Evolutionary conservation across 345 rosid species (phyloP).

Genomic region (Rhizophora mangle): DNA sequence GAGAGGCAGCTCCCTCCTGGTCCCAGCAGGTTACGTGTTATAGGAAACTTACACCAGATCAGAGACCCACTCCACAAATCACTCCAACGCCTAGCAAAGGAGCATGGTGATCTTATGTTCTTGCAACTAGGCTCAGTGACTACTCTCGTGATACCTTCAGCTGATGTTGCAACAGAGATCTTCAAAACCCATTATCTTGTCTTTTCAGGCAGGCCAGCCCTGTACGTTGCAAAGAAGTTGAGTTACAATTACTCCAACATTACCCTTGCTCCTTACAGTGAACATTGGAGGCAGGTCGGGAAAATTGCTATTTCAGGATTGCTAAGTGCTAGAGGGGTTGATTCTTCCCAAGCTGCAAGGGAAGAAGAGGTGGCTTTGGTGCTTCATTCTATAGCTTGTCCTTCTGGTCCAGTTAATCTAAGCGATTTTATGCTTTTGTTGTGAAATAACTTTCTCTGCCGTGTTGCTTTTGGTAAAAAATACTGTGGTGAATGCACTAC

Average conservation of each 20-base stretch:
- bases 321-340: constrained; percentile 9
- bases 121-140: constrained; percentile 41
- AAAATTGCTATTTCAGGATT: constrained; percentile 36
- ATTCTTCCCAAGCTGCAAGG: constrained; percentile 22
- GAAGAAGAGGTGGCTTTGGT: constrained; percentile 29
- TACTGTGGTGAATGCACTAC: constrained; percentile 1
- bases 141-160: constrained; percentile 39
- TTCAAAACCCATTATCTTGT: constrained; percentile 37
- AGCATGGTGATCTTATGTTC: constrained; percentile 42
- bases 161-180: constrained; percentile 30
- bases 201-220: constrained; percentile 35
- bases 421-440: constrained; percentile 12
- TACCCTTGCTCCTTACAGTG: constrained; percentile 35
- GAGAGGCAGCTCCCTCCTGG: constrained; percentile 33
- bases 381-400: constrained; percentile 19
- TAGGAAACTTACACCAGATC: constrained; percentile 43
- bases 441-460: constrained; percentile 26
- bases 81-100: constrained; percentile 26
- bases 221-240: constrained; percentile 15
- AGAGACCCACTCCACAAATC: constrained; percentile 22
- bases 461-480: constrained; percentile 33
- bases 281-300: constrained; percentile 35
- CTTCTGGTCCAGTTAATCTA: constrained; percentile 23
- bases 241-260: constrained; percentile 25
- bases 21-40: constrained; percentile 39